These are phyloP conservation scores for Russula foetens DNA, from an alignment of 768 basidiomycete genomes.

Conservation along the genomic window DNA sequence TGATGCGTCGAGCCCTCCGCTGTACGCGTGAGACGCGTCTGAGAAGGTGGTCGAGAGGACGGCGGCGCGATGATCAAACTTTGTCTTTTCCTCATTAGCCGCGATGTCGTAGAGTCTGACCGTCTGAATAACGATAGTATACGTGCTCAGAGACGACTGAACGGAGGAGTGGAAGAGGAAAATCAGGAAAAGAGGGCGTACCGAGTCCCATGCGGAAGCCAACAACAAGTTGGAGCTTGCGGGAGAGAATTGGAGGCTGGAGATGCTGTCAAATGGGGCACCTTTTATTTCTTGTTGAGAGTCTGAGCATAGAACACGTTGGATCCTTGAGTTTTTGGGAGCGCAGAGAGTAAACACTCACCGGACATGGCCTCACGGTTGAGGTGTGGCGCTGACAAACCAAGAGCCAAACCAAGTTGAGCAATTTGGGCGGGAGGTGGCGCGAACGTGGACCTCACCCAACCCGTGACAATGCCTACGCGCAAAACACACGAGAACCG, in stretches of 20 bases:
- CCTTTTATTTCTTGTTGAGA: slow-evolving; percentile 42
- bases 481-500: too few species aligned
- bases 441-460: too few species aligned
- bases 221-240: slow-evolving; percentile 70
- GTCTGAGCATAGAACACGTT: background rate
- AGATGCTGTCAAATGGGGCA: slow-evolving; percentile 81
- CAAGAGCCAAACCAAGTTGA: too few species aligned
- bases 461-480: too few species aligned
- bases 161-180: slow-evolving; percentile 28
- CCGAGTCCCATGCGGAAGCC: slow-evolving; percentile 87
- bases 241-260: slow-evolving; percentile 74
- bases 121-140: slow-evolving; percentile 40
- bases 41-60: slow-evolving; percentile 78
- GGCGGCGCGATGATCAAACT: slow-evolving; percentile 83
- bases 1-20: slow-evolving; percentile 80
- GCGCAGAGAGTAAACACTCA: background rate
- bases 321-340: background rate
- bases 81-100: slow-evolving; percentile 60
- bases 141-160: slow-evolving; percentile 21
- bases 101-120: slow-evolving; percentile 47
- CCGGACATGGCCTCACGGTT: background rate
- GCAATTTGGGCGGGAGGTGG: too few species aligned
- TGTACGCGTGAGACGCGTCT: slow-evolving; percentile 61
- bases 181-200: slow-evolving; percentile 27
- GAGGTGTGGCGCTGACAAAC: background rate